A percentile compares a stretch with the other conserved stretches of the same genome.
These are phyloP conservation scores for Phytophthora kernoviae DNA, from an alignment of 352 stramenopile species.

Conservation along the genomic window DNA sequence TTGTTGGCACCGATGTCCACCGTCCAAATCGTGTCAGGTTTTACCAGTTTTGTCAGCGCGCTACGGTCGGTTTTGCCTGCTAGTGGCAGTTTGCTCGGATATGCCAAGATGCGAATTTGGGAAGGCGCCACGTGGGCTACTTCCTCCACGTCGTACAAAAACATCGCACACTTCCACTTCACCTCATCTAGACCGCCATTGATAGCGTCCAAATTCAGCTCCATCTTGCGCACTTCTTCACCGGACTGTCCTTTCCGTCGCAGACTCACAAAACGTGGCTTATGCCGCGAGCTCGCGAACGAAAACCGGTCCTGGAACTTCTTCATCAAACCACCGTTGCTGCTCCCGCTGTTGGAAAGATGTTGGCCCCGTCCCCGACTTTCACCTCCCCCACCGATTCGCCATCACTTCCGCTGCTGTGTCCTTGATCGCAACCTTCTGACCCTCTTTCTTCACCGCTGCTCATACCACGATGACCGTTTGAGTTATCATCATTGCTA, in stretches of 20 bases:
- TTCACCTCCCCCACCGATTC: conserved; percentile 24
- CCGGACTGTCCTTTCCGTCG: conserved; percentile 73
- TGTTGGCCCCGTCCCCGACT: conserved; percentile 22
- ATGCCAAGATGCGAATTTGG: conserved; percentile 80
- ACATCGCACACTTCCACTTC: conserved; percentile 87
- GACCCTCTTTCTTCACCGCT: conserved; percentile 45
- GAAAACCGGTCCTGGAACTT: conserved; percentile 80
- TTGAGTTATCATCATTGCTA: conserved; percentile 40
- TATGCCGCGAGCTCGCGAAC: conserved; percentile 61
- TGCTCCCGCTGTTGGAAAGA: conserved; percentile 27
- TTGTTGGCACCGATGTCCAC: conserved; percentile 82
- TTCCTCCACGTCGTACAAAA: conserved; percentile 84
- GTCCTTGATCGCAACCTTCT: conserved; percentile 41
- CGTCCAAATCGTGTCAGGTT: conserved; percentile 76
- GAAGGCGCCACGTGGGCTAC: conserved; percentile 77
- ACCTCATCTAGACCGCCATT: conserved; percentile 84
- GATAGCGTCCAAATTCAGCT: conserved; percentile 83
- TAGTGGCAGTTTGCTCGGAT: conserved; percentile 71
- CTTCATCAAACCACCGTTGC: conserved; percentile 68
- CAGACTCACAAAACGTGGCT: conserved; percentile 59
- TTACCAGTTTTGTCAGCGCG: conserved; percentile 79
- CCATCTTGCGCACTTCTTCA: conserved; percentile 75
- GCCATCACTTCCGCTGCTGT: conserved; percentile 54
- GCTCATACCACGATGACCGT: conserved; percentile 32
- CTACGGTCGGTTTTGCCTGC: conserved; percentile 67